A percentile compares a stretch with the other conserved stretches of the same genome.
Conservation (phyloP, 306 rosid species). For the Ceratonia siliqua region DNA sequence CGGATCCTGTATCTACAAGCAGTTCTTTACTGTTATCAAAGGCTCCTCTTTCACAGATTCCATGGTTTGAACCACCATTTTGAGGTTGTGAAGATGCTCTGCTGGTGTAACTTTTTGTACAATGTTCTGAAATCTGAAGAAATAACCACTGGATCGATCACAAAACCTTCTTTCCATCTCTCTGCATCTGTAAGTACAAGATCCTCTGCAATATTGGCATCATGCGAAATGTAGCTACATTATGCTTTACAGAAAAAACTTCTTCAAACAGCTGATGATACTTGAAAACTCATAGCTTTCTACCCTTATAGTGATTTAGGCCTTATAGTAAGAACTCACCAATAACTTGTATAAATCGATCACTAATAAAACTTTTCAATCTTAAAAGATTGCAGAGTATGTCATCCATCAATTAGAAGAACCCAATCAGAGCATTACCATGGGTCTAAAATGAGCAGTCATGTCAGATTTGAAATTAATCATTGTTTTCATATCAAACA, state of each 20-base stretch:
- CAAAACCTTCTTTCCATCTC: slow-evolving; percentile 33
- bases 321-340: slow-evolving; percentile 43
- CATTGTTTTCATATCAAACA: background rate
- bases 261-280: slow-evolving; percentile 9
- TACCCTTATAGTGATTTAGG: background rate
- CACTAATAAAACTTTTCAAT: slow-evolving; percentile 55
- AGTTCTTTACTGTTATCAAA: slow-evolving; percentile 5
- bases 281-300: slow-evolving; percentile 9
- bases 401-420: slow-evolving; percentile 52
- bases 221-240: slow-evolving; percentile 29
- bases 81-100: slow-evolving; percentile 34
- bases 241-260: slow-evolving; percentile 10
- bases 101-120: slow-evolving; percentile 30
- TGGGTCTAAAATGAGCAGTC: slow-evolving; percentile 44
- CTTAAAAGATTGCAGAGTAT: slow-evolving; percentile 51
- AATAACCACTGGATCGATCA: slow-evolving; percentile 26
- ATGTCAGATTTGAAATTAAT: slow-evolving; percentile 27
- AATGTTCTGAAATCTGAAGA: slow-evolving; percentile 41
- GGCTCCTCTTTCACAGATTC: slow-evolving; percentile 39
- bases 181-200: slow-evolving; percentile 57
- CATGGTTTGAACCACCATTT: slow-evolving; percentile 33
- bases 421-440: slow-evolving; percentile 39
- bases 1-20: background rate
- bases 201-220: slow-evolving; percentile 62
- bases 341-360: slow-evolving; percentile 47